These are phyloP conservation scores for Cystobasidium pallidum DNA, from an alignment of 1,284 basidiomycete species.

Conservation along the genomic window DNA sequence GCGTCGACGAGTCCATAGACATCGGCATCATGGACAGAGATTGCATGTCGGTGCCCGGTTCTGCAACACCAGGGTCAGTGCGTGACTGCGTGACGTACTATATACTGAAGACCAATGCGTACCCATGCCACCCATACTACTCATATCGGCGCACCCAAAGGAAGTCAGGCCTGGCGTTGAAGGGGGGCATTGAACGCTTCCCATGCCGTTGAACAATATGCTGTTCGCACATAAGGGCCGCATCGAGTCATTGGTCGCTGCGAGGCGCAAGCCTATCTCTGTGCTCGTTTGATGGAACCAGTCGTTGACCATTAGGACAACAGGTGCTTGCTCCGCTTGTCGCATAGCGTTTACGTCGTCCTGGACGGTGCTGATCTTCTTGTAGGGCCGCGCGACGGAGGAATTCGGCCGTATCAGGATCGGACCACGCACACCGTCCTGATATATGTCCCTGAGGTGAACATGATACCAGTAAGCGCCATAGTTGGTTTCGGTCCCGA, in stretches of 20 bases:
- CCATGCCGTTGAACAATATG: conserved; percentile 19
- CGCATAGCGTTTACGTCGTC: conserved; percentile 12
- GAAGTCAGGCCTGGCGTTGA: conserved; percentile 11
- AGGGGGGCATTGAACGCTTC: conserved; percentile 23
- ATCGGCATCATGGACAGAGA: conserved; percentile 17
- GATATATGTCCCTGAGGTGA: conserved; percentile 16
- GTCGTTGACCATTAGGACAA: conserved; percentile 16
- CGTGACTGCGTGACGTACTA: conserved; percentile 13
- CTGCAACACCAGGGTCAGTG: conserved; percentile 14
- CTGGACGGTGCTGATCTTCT: conserved; percentile 12
- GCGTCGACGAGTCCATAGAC: conserved; percentile 11
- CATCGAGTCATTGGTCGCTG: conserved; percentile 25
- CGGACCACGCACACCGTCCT: conserved; percentile 12
- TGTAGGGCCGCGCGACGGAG: conserved; percentile 8
- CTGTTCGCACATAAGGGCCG: conserved; percentile 20
- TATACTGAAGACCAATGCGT: conserved; percentile 14
- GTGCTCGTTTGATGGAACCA: conserved; percentile 15
- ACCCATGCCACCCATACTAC: conserved; percentile 15
- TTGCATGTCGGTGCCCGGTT: conserved; percentile 1
- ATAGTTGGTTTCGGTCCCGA: conserved; percentile 13
- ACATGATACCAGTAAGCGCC: conserved; percentile 11
- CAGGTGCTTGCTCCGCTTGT: conserved; percentile 15
- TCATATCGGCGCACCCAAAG: conserved; percentile 20
- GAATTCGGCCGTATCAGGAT: conserved; percentile 12
- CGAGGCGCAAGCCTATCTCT: conserved; percentile 13